Conservation (phyloP, 2,329 filamentous ascomycete genomes). For the Cercospora brassicicola region DNA sequence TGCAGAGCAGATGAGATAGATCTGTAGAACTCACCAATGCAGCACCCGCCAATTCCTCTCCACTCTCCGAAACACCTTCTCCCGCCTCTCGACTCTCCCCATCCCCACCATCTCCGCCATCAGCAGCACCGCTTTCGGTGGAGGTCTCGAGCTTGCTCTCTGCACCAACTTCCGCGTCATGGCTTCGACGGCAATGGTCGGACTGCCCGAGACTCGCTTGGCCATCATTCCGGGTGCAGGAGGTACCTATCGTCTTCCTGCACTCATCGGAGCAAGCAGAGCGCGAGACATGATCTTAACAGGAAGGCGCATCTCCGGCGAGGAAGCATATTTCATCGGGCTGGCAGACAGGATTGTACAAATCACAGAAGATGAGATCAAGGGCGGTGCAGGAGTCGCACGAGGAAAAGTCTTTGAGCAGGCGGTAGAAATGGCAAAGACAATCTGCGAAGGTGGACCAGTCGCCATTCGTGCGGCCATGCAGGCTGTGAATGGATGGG, state of each 20-base stretch:
- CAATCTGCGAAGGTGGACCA: conserved; percentile 88
- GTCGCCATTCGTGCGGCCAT: conserved; percentile 78
- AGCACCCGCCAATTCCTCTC: conserved; percentile 79
- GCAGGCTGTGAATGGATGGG: conserved; percentile 70
- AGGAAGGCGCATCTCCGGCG: conserved; percentile 75
- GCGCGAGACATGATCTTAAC: conserved; percentile 91
- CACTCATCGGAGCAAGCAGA: conserved; percentile 73
- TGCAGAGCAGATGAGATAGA: neutral
- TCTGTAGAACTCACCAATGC: neutral
- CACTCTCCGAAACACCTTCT: conserved; percentile 73
- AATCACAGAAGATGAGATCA: conserved; percentile 60
- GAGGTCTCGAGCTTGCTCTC: conserved; percentile 89
- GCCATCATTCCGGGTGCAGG: conserved; percentile 95
- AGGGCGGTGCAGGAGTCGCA: conserved; percentile 54
- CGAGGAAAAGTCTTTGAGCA: conserved; percentile 70
- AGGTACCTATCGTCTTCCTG: conserved; percentile 83
- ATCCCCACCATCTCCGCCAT: conserved; percentile 90
- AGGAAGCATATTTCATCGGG: conserved; percentile 89
- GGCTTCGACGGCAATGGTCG: conserved; percentile 73
- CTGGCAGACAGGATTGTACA: conserved; percentile 89
- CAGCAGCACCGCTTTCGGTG: conserved; percentile 81
- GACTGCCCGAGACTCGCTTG: conserved; percentile 85
- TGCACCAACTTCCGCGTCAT: conserved; percentile 88
- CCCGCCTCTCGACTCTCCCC: conserved; percentile 69
- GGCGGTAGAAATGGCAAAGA: conserved; percentile 73